Base-by-base conservation (phyloP, 2,329 filamentous ascomycete species). In the Alternaria infectoria region DNA sequence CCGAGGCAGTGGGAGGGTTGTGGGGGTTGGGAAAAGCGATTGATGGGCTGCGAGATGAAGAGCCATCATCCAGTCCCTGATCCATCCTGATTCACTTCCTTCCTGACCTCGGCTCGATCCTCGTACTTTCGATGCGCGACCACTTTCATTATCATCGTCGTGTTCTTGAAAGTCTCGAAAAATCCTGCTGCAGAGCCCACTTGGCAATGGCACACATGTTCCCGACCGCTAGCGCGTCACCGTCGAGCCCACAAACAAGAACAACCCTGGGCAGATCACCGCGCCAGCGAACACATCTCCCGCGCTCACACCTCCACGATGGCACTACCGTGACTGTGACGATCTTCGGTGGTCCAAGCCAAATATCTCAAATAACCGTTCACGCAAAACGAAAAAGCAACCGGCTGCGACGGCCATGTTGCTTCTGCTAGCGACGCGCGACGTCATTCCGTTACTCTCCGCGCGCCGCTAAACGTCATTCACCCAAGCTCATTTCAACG, bases 1-100 rank as follows among this genome's bases (percentile, higher is more conserved):
- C n/a, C 59, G 68, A 54, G 62, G 66, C 28, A 63, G 68, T 25
- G 73, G 68, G 25, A 75, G 56, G 54, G 71, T 77, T 19, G 71
- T 77, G 8, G 76, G 75, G 13, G 66, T 76, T 26, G 75, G 71
- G 49, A 79, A 79, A 65, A 77, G 71, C 65, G 76, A 79, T 71
- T 79, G 59, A 72, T 30, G 6, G 13, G 13, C 13, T 13, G 40
- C 28, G 17, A 15, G 12, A 5, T 36, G 6, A n/a, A 15, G 28
- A 36, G 49, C 47, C 28, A 32, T 51, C 17, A n/a, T 17, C 15
- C 36, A 12, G 17, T 26, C 9, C 28, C 13, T 36, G 28, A 36
- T 51, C 28, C 17, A 23, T 51, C 28, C 9, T 51, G 28, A 13
- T 11, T 10, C 5, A 23, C 13, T n/a, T 21, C 3, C 28, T 13